Percentiles rank a stretch among this genome's conserved stretches.
These are phyloP conservation scores for Fusarium denticulatum DNA, from an alignment of 2,329 filamentous ascomycete species.

Conservation along the genomic window DNA sequence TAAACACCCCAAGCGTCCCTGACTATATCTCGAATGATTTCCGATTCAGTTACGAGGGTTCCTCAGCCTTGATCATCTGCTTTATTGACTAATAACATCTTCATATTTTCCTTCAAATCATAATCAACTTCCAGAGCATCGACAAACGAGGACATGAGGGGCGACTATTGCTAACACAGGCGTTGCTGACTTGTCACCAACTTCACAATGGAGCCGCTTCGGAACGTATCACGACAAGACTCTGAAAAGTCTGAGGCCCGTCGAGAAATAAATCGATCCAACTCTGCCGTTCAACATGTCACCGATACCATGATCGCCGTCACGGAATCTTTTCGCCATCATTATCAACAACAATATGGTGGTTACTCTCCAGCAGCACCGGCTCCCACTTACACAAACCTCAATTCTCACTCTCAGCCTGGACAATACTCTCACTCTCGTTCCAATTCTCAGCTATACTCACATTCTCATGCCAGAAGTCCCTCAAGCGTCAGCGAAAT, in stretches of 20 bases:
- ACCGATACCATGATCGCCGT: constrained; percentile 42
- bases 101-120: background rate
- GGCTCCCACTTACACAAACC: constrained; percentile 34
- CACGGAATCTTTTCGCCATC: constrained; percentile 41
- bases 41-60: constrained; percentile 19
- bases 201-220: constrained; percentile 36
- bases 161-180: constrained; percentile 12
- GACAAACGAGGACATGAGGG: constrained; percentile 17
- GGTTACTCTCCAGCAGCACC: constrained; percentile 31
- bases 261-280: constrained; percentile 24
- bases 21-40: background rate
- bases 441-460: background rate
- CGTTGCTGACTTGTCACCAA: constrained; percentile 22
- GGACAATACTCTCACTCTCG: background rate
- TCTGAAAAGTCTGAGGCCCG: constrained; percentile 38
- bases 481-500: constrained; percentile 36
- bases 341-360: constrained; percentile 31
- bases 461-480: constrained; percentile 26
- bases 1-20: constrained; percentile 16
- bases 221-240: constrained; percentile 26
- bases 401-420: background rate
- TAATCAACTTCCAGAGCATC: background rate
- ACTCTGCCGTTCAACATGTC: constrained; percentile 34
- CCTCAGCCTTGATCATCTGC: background rate
- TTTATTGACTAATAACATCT: background rate